Evolutionary conservation across 306 rosid genomes (phyloP).

Genomic region (Cotoneaster glaucophyllus): DNA sequence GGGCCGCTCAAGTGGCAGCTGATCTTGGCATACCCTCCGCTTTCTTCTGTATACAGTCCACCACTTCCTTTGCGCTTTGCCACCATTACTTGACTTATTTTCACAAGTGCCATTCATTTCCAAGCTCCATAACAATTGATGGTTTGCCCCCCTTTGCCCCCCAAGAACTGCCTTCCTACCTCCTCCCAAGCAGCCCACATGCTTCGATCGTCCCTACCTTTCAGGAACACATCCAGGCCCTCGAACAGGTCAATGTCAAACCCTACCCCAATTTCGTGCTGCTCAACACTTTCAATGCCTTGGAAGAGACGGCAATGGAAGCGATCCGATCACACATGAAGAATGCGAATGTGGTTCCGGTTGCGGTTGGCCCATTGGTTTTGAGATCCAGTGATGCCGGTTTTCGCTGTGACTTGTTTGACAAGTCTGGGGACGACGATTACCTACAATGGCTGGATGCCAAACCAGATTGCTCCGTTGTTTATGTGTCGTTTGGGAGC

Average conservation of each 20-base stretch:
- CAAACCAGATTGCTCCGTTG: conserved; percentile 32
- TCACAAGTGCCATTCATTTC: not conserved
- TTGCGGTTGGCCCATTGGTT: conserved; percentile 63
- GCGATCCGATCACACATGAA: not conserved
- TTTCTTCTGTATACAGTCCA: conserved; percentile 5
- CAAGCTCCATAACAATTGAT: not conserved
- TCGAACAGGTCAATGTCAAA: not conserved
- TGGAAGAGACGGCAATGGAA: conserved; percentile 20
- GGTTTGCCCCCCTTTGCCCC: conserved; percentile 2
- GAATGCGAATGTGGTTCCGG: conserved; percentile 8
- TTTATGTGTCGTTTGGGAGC: conserved; percentile 65
- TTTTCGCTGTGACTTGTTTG: conserved; percentile 35
- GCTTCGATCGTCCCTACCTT: conserved; percentile 1
- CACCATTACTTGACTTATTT: conserved; percentile 2
- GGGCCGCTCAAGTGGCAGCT: conserved; percentile 20
- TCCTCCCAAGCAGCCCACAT: conserved; percentile 1
- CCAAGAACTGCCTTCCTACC: conserved; percentile 3
- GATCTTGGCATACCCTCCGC: conserved; percentile 13
- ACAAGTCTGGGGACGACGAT: not conserved
- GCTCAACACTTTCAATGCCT: conserved; percentile 20
- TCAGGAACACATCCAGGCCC: conserved; percentile 6
- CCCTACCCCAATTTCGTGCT: not conserved
- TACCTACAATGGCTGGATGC: conserved; percentile 47
- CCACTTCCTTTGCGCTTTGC: conserved; percentile 6
- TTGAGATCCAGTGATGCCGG: conserved; percentile 34